Percentiles rank a stretch among this genome's conserved stretches.
phyloP scores from a whole-genome alignment of 192 early-diverging fungal species.

The Paraglomus occultum region DNA sequence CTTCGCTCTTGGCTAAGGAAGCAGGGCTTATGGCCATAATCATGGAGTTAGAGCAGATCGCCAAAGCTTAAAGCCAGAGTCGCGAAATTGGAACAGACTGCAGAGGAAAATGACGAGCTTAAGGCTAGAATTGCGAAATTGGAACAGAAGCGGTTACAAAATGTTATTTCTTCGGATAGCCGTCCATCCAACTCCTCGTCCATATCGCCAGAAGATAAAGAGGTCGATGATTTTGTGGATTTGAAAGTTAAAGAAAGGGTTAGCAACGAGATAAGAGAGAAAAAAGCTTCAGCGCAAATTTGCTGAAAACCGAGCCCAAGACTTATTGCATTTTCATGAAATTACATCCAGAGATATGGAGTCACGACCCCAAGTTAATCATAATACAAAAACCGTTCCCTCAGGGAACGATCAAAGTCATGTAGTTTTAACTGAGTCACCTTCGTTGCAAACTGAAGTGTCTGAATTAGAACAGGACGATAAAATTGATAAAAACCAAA shows the following conservation, averaged over 20 bases:
- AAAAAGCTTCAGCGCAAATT: no score
- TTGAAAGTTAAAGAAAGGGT: no score
- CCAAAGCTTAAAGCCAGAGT: neutral
- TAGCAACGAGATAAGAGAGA: no score
- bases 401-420: constrained; percentile 19
- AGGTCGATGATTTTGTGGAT: no score
- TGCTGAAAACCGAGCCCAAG: neutral
- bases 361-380: constrained; percentile 7
- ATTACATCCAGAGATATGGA: no score
- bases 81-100: neutral
- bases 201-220: no score
- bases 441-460: constrained; percentile 20
- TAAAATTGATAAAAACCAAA: constrained; percentile 20
- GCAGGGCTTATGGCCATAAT: no score
- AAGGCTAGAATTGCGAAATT: constrained; percentile 4
- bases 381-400: constrained; percentile 17
- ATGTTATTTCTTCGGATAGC: constrained; percentile 11
- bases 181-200: constrained; percentile 10
- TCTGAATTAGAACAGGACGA: constrained; percentile 22
- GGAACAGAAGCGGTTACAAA: constrained; percentile 14
- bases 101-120: constrained; percentile 10
- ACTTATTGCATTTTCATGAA: constrained; percentile 2
- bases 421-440: constrained; percentile 6
- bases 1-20: no score
- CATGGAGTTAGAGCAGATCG: neutral